Evolutionary conservation across 1,139 yeast species (phyloP).

Genomic region (Sugiyamaella japonica): DNA sequence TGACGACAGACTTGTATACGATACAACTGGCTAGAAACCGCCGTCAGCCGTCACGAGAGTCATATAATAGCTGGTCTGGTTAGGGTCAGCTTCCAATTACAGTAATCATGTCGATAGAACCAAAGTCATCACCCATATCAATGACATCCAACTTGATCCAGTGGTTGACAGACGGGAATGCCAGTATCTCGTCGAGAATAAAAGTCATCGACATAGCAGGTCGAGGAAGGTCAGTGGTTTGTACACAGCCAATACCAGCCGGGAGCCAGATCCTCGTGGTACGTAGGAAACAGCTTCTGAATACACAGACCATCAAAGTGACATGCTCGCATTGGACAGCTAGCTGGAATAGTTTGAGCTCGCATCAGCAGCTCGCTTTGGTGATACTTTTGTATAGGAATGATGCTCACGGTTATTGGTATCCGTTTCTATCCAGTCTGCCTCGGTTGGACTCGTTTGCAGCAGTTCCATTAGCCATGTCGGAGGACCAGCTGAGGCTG

Average conservation of each 20-base stretch:
- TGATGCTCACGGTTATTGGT: slow-evolving; percentile 26
- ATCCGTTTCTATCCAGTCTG: slow-evolving; percentile 29
- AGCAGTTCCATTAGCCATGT: slow-evolving; percentile 43
- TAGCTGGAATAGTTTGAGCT: slow-evolving; percentile 21
- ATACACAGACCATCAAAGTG: slow-evolving; percentile 53
- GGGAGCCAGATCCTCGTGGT: slow-evolving; percentile 54
- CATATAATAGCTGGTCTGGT: too few species aligned
- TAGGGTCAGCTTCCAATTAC: background rate
- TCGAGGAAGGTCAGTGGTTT: slow-evolving; percentile 67
- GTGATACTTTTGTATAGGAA: slow-evolving; percentile 26
- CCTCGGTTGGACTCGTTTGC: slow-evolving; percentile 33
- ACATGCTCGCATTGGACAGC: slow-evolving; percentile 24
- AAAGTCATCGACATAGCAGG: slow-evolving; percentile 39
- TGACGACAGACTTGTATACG: too few species aligned
- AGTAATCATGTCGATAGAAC: background rate
- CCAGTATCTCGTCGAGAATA: slow-evolving; percentile 33
- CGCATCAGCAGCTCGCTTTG: slow-evolving; percentile 37
- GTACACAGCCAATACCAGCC: slow-evolving; percentile 40
- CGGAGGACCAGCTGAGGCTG: slow-evolving; percentile 31
- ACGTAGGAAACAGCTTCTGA: slow-evolving; percentile 60
- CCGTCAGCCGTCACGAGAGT: too few species aligned
- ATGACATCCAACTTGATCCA: slow-evolving; percentile 1
- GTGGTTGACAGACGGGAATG: slow-evolving; percentile 30
- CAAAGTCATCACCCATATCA: background rate
- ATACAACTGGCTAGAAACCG: too few species aligned